A percentile compares a stretch with the other conserved stretches of the same genome.
Conservation (phyloP, 108 stramenopile genomes). For the Nannochloropsis gaditana region DNA sequence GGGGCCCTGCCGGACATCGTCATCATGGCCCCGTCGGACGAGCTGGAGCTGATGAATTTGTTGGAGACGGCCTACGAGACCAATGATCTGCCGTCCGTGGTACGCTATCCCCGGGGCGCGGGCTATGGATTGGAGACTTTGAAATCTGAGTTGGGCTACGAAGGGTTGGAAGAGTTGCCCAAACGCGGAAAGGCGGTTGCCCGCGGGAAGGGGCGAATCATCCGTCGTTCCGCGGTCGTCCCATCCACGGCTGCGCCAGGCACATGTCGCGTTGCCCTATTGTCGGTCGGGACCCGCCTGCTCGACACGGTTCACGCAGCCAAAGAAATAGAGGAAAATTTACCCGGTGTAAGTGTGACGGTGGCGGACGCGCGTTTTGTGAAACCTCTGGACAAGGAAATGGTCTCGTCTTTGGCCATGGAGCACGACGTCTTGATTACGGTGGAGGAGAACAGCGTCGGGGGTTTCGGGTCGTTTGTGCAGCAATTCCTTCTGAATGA, state of each 20-base stretch:
- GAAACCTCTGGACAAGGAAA: conserved; percentile 86
- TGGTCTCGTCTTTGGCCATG: conserved; percentile 76
- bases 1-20: conserved; percentile 88
- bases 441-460: conserved; percentile 85
- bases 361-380: conserved; percentile 94
- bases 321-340: conserved; percentile 66
- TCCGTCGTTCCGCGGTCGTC: conserved; percentile 65
- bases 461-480: conserved; percentile 91
- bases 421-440: conserved; percentile 83
- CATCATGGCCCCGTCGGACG: conserved; percentile 90
- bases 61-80: conserved; percentile 76
- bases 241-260: not conserved
- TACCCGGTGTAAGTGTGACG: conserved; percentile 73
- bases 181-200: conserved; percentile 35
- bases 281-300: conserved; percentile 82
- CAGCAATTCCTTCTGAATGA: conserved; percentile 85
- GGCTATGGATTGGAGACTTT: conserved; percentile 85
- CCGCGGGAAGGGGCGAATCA: conserved; percentile 89
- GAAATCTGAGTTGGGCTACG: conserved; percentile 71
- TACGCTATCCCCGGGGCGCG: conserved; percentile 83
- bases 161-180: conserved; percentile 59
- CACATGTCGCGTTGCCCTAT: conserved; percentile 26
- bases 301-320: conserved; percentile 80
- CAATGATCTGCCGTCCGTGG: conserved; percentile 76
- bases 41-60: conserved; percentile 89